Evolutionary conservation across 1,284 basidiomycete genomes (phyloP), one percentile per base, ranked within the genome.

Genomic region (Ustilago nuda): DNA sequence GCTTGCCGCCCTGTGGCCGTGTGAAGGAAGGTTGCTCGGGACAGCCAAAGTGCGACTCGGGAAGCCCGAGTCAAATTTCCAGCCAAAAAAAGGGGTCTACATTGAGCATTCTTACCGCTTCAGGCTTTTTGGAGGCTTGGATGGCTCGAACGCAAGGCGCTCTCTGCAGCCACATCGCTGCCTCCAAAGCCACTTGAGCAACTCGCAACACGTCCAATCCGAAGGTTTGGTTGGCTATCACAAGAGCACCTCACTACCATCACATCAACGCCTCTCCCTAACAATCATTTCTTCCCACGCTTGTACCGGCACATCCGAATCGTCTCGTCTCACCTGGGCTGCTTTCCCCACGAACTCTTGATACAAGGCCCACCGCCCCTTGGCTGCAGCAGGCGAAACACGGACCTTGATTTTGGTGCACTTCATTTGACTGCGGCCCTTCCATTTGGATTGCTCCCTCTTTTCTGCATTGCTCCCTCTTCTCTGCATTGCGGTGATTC

Each of bases 141-240:
- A 30, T 50, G 48, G 48, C 48, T 50, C 30, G 48, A 50, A 50
- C 48, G 48, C 48, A 50, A 50, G 48, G 23, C 7, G 48, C 48
- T 50, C 27, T 50, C 27, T 50, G 48, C 23, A 50, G 15, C 27
- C 45, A 27, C 8, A 27, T 50, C 27, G 30, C 48, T 12, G 2
- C 30, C 48, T 50, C 48, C 48, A 50, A 39, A 27, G 11, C 45
- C n/a, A 48, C 45, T 48, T 48, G n/a, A 8, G 19, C 46, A 48
- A 48, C 23, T 9, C 37, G 37, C 30, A 50, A 30, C 48, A 32
- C 30, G 48, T 13, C 30, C 23, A 12, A 19, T 48, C 27, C 13
- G 45, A 48, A 17, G 19, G 6, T 48, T 9, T 48, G 19, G 6
- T 48, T 9, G 19, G 6, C 11, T 6, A 48, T 19, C 19, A 7